Evolutionary conservation across 495 filamentous ascomycete genomes (phyloP), one percentile per base, ranked within the genome.

Genomic region (Terfezia boudieri): DNA sequence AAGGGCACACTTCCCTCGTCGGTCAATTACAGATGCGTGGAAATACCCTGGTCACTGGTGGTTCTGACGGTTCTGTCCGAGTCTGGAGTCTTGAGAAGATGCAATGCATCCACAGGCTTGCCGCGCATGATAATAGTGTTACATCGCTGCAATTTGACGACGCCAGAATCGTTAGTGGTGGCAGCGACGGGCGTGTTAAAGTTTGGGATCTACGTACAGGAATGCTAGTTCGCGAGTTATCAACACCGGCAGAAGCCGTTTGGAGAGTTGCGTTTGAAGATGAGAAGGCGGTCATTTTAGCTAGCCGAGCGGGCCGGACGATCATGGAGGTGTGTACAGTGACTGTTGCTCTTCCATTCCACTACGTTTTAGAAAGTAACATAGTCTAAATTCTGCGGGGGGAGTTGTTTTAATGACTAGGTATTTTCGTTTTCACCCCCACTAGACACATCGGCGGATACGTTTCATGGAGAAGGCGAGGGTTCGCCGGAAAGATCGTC

Each of bases 241-340:
- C 85, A 8, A 74, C 80, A 14, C 87, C 87, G 10, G 86, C 88
- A 1, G 87, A 98, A 60, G 86, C 86, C 9, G 90, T 98, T 3
- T 98, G 90, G 90, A 75, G 92, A 52, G 90, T 96, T 32, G 92
- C 90, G 1, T 96, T 98, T 66, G 90, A 98, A 65, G 88, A 93
- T 52, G 92, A 98, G 68, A 95, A 94, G 64, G 89, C 86, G 53
- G 87, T 98, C 16, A 87, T 95, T 38, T 87, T 98, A 77, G 89
- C 90, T 3, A 81, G 81, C 59, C 75, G 90, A 55, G 76, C 75
- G 26, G 77, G 76, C 50, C 76, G 84, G 54, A 96, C 92, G 1
- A 82, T 95, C 54, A 98, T 98, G 90, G 90, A 98, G 81, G 90
- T 94, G 66, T 73, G 72, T 83, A 46, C 4, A 46, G 41, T 46